phyloP scores from a whole-genome alignment of 2,329 filamentous ascomycete genomes.

The Ceratocystis ficicola region DNA sequence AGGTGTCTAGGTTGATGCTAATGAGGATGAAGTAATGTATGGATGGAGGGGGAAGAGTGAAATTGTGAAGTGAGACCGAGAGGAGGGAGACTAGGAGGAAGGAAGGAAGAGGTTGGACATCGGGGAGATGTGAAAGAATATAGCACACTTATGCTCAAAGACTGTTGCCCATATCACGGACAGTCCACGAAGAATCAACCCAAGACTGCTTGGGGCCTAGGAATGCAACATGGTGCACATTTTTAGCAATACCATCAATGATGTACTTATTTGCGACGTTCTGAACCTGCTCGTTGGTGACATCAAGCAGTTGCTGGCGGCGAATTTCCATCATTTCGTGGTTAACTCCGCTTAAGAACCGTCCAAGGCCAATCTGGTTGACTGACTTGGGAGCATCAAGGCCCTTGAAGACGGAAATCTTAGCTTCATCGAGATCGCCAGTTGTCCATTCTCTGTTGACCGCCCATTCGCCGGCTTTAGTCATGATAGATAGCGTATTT shows the following conservation, averaged over 20 bases:
- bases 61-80: too few species aligned
- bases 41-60: too few species aligned
- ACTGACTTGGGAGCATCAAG: conserved; percentile 83
- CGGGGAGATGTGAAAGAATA: background rate
- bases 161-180: conserved; percentile 58
- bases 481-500: conserved; percentile 78
- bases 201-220: conserved; percentile 75
- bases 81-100: too few species aligned
- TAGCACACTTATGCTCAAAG: background rate
- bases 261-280: conserved; percentile 72
- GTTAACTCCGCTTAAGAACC: conserved; percentile 74
- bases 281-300: conserved; percentile 66
- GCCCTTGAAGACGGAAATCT: conserved; percentile 84
- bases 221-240: conserved; percentile 54
- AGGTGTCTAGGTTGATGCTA: too few species aligned
- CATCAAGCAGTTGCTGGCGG: conserved; percentile 75
- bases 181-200: conserved; percentile 60
- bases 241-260: conserved; percentile 50
- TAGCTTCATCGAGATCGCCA: conserved; percentile 86
- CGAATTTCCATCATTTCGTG: conserved; percentile 80
- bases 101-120: too few species aligned
- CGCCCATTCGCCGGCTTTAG: conserved; percentile 70
- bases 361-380: conserved; percentile 72
- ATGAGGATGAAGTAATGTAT: too few species aligned
- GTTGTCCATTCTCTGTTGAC: conserved; percentile 68